phyloP scores from a whole-genome alignment of 176 grass and related monocot genomes.

The Puccinellia tenuiflora region DNA sequence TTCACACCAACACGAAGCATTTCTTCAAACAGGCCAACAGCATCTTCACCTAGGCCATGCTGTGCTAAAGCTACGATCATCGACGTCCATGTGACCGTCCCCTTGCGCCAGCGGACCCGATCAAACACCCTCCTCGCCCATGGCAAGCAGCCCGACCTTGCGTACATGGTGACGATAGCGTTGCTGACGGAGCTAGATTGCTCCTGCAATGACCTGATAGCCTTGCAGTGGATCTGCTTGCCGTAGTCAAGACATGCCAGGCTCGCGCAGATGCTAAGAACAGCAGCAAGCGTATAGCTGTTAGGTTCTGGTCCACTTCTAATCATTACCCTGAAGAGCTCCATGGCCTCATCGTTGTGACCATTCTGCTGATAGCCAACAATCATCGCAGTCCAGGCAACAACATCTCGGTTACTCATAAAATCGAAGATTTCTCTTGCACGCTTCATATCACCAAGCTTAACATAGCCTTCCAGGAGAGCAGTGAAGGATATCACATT shows the following conservation, averaged over 20 bases:
- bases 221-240: slow-evolving; percentile 83
- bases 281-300: slow-evolving; percentile 66
- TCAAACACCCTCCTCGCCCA: slow-evolving; percentile 59
- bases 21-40: slow-evolving; percentile 61
- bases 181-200: slow-evolving; percentile 67
- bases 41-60: slow-evolving; percentile 72
- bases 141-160: slow-evolving; percentile 62
- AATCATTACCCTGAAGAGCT: slow-evolving; percentile 74
- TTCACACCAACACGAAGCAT: slow-evolving; percentile 60
- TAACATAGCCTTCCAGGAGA: slow-evolving; percentile 83
- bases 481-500: slow-evolving; percentile 91
- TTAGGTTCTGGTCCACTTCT: slow-evolving; percentile 65
- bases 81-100: slow-evolving; percentile 79
- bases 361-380: slow-evolving; percentile 88
- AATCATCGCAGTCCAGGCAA: slow-evolving; percentile 96
- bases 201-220: slow-evolving; percentile 51
- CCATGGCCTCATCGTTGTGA: slow-evolving; percentile 58
- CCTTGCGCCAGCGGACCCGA: slow-evolving; percentile 42
- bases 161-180: slow-evolving; percentile 64
- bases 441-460: slow-evolving; percentile 53
- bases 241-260: slow-evolving; percentile 66
- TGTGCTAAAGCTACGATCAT: slow-evolving; percentile 85
- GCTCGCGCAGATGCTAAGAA: slow-evolving; percentile 70
- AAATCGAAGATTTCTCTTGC: slow-evolving; percentile 68
- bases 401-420: slow-evolving; percentile 73